These are phyloP conservation scores for Graphium sp. DNA, from an alignment of 2,329 filamentous ascomycete genomes.

Conservation along the genomic window DNA sequence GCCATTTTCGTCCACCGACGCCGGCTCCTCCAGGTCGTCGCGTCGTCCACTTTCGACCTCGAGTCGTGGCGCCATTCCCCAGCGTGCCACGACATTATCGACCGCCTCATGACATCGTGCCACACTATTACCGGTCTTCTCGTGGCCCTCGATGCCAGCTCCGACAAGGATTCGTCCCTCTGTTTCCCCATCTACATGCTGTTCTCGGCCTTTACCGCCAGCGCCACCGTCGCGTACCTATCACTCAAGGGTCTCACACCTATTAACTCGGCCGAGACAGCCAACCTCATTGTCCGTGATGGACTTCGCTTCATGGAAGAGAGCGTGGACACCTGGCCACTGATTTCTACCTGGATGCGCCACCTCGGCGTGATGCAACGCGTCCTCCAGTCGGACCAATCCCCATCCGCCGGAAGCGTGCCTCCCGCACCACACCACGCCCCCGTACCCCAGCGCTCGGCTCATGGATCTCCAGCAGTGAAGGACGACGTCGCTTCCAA, in stretches of 20 bases:
- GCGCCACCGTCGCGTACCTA: constrained; percentile 43
- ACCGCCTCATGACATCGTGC: constrained; percentile 39
- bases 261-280: constrained; percentile 36
- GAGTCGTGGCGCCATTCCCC: constrained; percentile 34
- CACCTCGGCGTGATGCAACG: constrained; percentile 45
- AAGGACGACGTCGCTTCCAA: constrained; percentile 40
- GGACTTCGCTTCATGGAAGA: constrained; percentile 42
- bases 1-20: constrained; percentile 45
- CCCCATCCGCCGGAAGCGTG: constrained; percentile 12
- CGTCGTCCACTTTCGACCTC: constrained; percentile 29
- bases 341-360: constrained; percentile 41
- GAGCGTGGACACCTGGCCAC: constrained; percentile 40
- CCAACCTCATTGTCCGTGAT: constrained; percentile 37
- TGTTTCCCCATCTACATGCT: constrained; percentile 48
- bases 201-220: constrained; percentile 43
- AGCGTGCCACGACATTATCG: constrained; percentile 33
- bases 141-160: constrained; percentile 34
- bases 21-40: constrained; percentile 39
- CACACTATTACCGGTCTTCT: constrained; percentile 40
- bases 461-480: constrained; percentile 19
- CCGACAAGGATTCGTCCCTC: constrained; percentile 40
- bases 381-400: constrained; percentile 29
- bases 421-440: constrained; percentile 16
- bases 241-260: constrained; percentile 45
- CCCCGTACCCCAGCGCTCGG: constrained; percentile 9